Percentiles rank a stretch among this genome's conserved stretches.
These are phyloP conservation scores for Pythium apleroticum DNA, from an alignment of 352 stramenopile species.

Conservation along the genomic window DNA sequence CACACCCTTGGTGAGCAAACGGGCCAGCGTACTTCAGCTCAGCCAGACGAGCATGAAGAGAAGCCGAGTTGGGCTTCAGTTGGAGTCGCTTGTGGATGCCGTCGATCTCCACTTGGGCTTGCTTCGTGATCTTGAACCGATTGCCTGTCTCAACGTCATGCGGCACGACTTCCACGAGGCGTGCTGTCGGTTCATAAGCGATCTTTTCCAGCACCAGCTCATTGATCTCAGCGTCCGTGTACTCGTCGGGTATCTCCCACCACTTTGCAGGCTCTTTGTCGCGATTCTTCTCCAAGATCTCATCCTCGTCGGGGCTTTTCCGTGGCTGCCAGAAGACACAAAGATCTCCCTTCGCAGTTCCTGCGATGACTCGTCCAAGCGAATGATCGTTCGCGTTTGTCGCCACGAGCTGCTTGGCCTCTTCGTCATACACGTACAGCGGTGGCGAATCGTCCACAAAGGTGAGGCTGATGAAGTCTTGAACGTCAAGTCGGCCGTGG, in stretches of 20 bases:
- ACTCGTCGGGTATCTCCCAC: conserved; percentile 75
- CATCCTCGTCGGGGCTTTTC: conserved; percentile 35
- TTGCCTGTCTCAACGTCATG: conserved; percentile 66
- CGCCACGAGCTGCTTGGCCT: conserved; percentile 41
- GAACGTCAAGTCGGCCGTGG: conserved; percentile 59
- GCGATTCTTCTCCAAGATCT: conserved; percentile 29
- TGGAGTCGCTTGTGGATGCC: conserved; percentile 46
- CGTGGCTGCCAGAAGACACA: conserved; percentile 71
- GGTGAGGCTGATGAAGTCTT: conserved; percentile 66
- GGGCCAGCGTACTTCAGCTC: conserved; percentile 58
- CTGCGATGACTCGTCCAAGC: conserved; percentile 56
- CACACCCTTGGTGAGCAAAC: conserved; percentile 43
- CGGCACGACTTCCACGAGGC: conserved; percentile 61
- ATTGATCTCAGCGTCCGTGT: conserved; percentile 61
- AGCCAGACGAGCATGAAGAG: conserved; percentile 38
- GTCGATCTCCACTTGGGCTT: conserved; percentile 58
- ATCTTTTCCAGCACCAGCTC: conserved; percentile 63
- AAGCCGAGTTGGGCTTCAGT: conserved; percentile 45
- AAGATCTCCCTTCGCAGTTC: conserved; percentile 62
- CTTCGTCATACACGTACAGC: conserved; percentile 56
- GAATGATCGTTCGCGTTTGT: conserved; percentile 53
- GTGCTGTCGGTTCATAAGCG: conserved; percentile 51
- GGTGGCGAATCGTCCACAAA: conserved; percentile 73
- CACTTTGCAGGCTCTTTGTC: conserved; percentile 59
- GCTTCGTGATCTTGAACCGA: conserved; percentile 59